Conservation (phyloP, 495 filamentous ascomycete species). For the Xylaria cubensis region DNA sequence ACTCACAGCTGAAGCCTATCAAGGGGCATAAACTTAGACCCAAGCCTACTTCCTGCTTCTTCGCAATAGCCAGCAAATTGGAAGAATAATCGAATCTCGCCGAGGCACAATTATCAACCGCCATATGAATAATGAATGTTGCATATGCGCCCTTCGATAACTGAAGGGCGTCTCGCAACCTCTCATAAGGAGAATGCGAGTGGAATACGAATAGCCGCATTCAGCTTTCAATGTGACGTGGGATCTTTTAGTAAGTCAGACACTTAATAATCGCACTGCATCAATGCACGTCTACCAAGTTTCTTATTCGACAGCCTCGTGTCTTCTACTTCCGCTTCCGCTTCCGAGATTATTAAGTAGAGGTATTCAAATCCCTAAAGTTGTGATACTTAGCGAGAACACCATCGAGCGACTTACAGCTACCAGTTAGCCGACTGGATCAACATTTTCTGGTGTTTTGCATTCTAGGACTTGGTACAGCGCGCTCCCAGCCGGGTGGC, state of each 20-base stretch:
- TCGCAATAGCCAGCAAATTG: background rate
- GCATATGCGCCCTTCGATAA: background rate
- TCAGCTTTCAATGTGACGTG: background rate
- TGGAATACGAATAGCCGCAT: conserved; percentile 1
- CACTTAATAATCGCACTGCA: conserved; percentile 4
- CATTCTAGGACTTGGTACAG: background rate
- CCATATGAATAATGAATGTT: background rate
- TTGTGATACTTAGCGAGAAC: background rate
- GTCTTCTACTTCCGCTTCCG: background rate
- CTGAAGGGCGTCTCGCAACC: background rate
- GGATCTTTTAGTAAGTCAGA: background rate
- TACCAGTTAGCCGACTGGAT: background rate
- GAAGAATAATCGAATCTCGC: background rate
- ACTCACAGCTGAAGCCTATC: background rate
- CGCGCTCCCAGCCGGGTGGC: too few species aligned
- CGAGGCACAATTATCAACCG: background rate
- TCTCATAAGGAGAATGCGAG: too few species aligned
- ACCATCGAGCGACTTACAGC: background rate
- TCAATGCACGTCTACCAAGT: too few species aligned
- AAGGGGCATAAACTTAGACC: too few species aligned
- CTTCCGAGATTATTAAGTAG: background rate
- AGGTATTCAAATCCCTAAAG: background rate
- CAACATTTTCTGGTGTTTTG: background rate
- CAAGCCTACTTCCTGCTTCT: background rate
- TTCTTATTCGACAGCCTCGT: background rate